Percentiles rank a stretch among this genome's conserved stretches.
Evolutionary conservation across 441 rosid species (phyloP).

Genomic region (Adansonia rubrostipa): DNA sequence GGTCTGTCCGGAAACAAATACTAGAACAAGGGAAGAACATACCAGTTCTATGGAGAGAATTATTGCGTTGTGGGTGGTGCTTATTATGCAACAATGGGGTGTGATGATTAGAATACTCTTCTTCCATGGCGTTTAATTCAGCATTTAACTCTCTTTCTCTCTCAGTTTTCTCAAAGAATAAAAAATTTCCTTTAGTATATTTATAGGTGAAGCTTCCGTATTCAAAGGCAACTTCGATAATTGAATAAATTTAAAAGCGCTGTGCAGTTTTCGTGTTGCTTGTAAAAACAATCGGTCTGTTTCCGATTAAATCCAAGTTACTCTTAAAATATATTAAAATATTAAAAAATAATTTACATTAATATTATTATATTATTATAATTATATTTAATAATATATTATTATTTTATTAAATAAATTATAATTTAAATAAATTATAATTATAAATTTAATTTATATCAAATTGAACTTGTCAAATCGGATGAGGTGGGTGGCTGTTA

Average conservation of each 20-base stretch:
- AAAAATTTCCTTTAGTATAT: not conserved
- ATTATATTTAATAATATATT: too few relatives aligned
- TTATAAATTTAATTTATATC: too few relatives aligned
- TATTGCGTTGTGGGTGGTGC: not conserved
- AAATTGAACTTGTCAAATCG: too few relatives aligned
- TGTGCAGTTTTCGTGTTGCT: constrained; percentile 6
- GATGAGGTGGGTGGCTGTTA: too few relatives aligned
- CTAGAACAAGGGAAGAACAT: not conserved
- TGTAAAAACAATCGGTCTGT: too few relatives aligned
- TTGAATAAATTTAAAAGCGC: not conserved
- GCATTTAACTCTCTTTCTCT: not conserved
- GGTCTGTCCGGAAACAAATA: not conserved
- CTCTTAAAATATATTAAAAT: too few relatives aligned
- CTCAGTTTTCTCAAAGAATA: not conserved
- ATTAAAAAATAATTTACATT: too few relatives aligned
- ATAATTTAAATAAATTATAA: too few relatives aligned
- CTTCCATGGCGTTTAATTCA: constrained; percentile 2
- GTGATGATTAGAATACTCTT: not conserved
- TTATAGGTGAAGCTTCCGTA: not conserved
- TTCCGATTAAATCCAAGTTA: too few relatives aligned
- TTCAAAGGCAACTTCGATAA: not conserved
- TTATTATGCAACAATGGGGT: not conserved
- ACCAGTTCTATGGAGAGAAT: not conserved
- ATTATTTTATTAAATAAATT: too few relatives aligned
- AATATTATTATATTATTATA: too few relatives aligned